These are phyloP conservation scores for Immersiporthe knoxdaviesiana DNA, from an alignment of 2,329 filamentous ascomycete genomes.

Conservation along the genomic window DNA sequence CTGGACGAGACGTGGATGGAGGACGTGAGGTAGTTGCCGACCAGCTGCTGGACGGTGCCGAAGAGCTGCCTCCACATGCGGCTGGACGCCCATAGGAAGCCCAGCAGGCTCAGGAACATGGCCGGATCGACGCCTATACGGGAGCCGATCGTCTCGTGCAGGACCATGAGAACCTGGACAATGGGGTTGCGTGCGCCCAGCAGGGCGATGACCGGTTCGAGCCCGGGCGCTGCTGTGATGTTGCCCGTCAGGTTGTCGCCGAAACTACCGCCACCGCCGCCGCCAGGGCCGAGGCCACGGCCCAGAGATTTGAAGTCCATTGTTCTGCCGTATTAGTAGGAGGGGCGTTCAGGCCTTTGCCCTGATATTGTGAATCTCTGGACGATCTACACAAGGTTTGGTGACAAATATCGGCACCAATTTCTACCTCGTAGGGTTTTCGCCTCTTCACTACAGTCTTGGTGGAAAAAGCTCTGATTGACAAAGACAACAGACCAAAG, in stretches of 20 bases:
- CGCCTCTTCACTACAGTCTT: background rate
- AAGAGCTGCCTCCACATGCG: conserved; percentile 44
- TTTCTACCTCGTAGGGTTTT: background rate
- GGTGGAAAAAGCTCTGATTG: background rate
- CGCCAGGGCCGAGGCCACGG: conserved; percentile 27
- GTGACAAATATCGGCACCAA: background rate
- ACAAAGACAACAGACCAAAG: background rate
- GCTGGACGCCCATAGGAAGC: conserved; percentile 52
- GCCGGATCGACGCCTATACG: conserved; percentile 55
- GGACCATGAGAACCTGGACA: conserved; percentile 46
- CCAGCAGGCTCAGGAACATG: conserved; percentile 48
- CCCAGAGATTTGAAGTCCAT: conserved; percentile 36
- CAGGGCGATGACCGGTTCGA: conserved; percentile 51
- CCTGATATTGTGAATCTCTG: background rate
- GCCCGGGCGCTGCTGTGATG: conserved; percentile 27
- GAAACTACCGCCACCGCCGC: conserved; percentile 31
- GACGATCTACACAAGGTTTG: background rate
- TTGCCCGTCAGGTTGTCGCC: conserved; percentile 31
- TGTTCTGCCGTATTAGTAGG: background rate
- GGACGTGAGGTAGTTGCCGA: conserved; percentile 53
- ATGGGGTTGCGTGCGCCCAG: conserved; percentile 49
- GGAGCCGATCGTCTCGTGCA: conserved; percentile 50
- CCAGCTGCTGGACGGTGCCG: conserved; percentile 36
- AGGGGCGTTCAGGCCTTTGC: background rate
- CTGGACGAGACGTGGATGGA: conserved; percentile 56